phyloP scores from a whole-genome alignment of 768 basidiomycete genomes.

The Collybia nuda region DNA sequence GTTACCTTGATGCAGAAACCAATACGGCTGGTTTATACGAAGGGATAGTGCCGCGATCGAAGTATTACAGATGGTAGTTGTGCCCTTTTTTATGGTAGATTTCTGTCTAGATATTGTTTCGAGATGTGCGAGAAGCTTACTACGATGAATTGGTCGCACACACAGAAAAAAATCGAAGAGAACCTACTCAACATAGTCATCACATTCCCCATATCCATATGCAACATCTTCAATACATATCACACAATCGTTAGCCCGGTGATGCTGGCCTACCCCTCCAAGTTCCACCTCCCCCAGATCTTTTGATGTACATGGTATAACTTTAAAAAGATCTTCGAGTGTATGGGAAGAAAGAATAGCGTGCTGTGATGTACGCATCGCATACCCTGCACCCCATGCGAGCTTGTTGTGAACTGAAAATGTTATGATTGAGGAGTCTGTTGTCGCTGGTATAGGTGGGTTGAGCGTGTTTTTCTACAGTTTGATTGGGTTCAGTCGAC shows the following conservation, averaged over 20 bases:
- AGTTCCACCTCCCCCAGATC: conserved; percentile 18
- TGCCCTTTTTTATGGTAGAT: conserved; percentile 32
- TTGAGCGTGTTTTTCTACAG: conserved; percentile 25
- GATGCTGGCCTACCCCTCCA: conserved; percentile 25
- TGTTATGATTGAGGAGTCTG: conserved; percentile 41
- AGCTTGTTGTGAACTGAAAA: conserved; percentile 62
- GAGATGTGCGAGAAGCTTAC: conserved; percentile 23
- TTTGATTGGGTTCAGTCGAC: no score
- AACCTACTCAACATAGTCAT: conserved; percentile 57
- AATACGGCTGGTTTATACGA: conserved; percentile 75
- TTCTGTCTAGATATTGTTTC: conserved; percentile 29
- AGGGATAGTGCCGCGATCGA: conserved; percentile 53
- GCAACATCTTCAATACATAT: conserved; percentile 61
- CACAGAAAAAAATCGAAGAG: conserved; percentile 18
- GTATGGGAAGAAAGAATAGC: conserved; percentile 71
- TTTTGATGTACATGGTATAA: conserved; percentile 63
- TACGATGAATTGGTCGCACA: conserved; percentile 34
- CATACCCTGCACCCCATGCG: conserved; percentile 58
- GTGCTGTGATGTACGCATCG: conserved; percentile 68
- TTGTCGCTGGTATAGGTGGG: conserved; percentile 15
- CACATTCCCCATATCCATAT: conserved; percentile 52
- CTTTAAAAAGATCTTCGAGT: conserved; percentile 57
- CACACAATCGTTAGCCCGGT: conserved; percentile 36
- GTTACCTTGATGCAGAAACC: conserved; percentile 77
- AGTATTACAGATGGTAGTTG: conserved; percentile 46